Percentiles rank a stretch among this genome's conserved stretches.
Conservation (phyloP, 2,329 filamentous ascomycete species). For the Phialophora verrucosa region DNA sequence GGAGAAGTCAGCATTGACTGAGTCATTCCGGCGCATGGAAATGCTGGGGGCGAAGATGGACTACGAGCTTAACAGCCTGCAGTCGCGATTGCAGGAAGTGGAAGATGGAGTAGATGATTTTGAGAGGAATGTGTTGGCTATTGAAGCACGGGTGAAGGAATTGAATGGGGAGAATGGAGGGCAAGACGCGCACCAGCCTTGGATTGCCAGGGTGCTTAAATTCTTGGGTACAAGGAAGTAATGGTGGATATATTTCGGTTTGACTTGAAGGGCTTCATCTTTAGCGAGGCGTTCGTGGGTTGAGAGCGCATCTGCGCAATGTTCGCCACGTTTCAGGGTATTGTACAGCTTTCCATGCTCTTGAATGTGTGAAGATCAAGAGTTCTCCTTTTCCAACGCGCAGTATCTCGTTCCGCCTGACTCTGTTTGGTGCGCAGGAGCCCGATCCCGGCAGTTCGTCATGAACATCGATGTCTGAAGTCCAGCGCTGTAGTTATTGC, state of each 20-base stretch:
- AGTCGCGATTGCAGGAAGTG: slow-evolving; percentile 81
- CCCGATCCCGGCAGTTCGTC: background rate
- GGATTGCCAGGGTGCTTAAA: slow-evolving; percentile 30
- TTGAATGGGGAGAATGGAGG: slow-evolving; percentile 61
- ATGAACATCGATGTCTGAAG: slow-evolving; percentile 1
- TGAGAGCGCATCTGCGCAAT: background rate
- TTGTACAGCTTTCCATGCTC: slow-evolving; percentile 1
- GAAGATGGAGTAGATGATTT: slow-evolving; percentile 82
- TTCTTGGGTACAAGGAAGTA: slow-evolving; percentile 27
- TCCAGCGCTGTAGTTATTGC: background rate
- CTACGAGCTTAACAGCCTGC: slow-evolving; percentile 84
- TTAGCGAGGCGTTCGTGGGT: background rate
- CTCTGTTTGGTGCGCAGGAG: background rate
- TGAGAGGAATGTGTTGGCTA: slow-evolving; percentile 74
- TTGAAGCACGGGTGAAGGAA: slow-evolving; percentile 68
- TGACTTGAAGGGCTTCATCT: background rate
- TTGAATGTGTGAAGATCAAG: background rate
- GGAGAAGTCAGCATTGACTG: slow-evolving; percentile 71
- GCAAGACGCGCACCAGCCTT: slow-evolving; percentile 13
- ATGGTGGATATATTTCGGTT: background rate
- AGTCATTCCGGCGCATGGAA: slow-evolving; percentile 78
- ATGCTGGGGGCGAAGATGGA: slow-evolving; percentile 82
- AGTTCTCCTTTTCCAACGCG: slow-evolving; percentile 1
- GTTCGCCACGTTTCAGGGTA: background rate
- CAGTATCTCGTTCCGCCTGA: background rate